phyloP scores from a whole-genome alignment of 768 basidiomycete species.

The Tricholoma bakamatsutake region DNA sequence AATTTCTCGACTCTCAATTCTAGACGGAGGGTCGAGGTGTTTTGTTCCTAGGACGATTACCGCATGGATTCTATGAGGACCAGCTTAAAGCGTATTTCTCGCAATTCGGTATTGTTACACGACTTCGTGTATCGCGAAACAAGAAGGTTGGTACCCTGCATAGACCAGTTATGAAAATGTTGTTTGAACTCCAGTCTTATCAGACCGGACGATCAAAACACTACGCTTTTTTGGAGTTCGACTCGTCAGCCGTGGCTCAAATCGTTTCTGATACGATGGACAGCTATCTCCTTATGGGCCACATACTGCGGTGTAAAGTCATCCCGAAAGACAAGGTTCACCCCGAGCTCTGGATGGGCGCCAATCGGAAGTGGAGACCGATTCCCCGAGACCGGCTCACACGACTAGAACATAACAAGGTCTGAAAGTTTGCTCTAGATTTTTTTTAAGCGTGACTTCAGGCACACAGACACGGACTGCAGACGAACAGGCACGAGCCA shows the following conservation, averaged over 20 bases:
- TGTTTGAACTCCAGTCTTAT: not conserved
- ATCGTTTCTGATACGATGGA: conserved; percentile 99
- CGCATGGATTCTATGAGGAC: conserved; percentile 97
- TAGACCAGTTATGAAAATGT: not conserved
- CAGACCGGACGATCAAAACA: conserved; percentile 96
- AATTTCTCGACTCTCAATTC: not conserved
- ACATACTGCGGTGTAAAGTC: conserved; percentile 86
- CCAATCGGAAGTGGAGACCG: conserved; percentile 83
- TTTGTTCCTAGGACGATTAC: conserved; percentile 83
- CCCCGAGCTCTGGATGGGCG: conserved; percentile 94
- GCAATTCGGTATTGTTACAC: conserved; percentile 89
- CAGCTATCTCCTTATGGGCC: conserved; percentile 94
- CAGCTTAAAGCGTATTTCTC: conserved; percentile 90
- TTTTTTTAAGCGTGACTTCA: not conserved
- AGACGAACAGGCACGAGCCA: conserved; percentile 58
- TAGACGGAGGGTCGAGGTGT: conserved; percentile 70
- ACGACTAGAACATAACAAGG: conserved; percentile 79
- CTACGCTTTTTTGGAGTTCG: conserved; percentile 95
- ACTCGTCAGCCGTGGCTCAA: conserved; percentile 80
- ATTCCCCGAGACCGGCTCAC: conserved; percentile 72
- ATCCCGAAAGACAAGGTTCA: conserved; percentile 89
- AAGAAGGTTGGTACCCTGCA: conserved; percentile 57
- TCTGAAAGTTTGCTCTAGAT: conserved; percentile 19
- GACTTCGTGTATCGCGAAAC: conserved; percentile 87
- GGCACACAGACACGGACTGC: conserved; percentile 60